Evolutionary conservation across 2,329 filamentous ascomycete species (phyloP).

Genomic region (Diaporthe vaccinii): DNA sequence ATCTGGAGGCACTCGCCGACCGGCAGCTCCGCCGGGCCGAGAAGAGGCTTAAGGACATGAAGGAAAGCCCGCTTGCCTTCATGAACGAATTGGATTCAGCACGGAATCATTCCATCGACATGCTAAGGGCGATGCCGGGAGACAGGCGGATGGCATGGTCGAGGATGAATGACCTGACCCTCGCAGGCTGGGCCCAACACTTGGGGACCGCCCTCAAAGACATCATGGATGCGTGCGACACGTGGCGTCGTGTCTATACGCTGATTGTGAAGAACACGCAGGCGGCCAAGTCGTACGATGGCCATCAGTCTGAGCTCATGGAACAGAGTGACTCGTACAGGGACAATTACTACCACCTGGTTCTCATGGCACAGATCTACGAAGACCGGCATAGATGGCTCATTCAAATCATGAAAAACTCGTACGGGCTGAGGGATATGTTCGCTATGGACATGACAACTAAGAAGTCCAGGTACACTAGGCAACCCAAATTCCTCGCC

Average conservation of each 20-base stretch:
- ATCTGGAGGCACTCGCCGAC: neutral
- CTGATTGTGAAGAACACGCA: neutral
- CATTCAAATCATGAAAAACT: neutral
- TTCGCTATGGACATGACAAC: neutral
- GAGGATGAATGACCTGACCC: neutral
- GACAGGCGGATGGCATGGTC: neutral
- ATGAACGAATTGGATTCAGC: neutral
- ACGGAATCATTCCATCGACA: neutral
- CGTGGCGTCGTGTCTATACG: neutral
- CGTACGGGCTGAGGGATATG: neutral
- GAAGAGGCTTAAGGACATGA: neutral
- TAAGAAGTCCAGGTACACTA: neutral
- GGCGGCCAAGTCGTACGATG: neutral
- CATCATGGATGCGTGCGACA: neutral
- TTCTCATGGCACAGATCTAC: neutral
- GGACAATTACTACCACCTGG: neutral
- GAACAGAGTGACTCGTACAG: neutral
- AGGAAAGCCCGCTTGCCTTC: neutral
- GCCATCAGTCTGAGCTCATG: neutral
- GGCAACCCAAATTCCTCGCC: neutral
- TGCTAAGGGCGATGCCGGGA: neutral
- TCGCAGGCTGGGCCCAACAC: neutral
- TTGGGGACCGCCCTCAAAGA: neutral
- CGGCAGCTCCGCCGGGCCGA: neutral
- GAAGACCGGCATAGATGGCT: neutral